Evolutionary conservation across 306 rosid species (phyloP), one percentile per base, ranked within the genome.

Genomic region (Medicago lupulina): DNA sequence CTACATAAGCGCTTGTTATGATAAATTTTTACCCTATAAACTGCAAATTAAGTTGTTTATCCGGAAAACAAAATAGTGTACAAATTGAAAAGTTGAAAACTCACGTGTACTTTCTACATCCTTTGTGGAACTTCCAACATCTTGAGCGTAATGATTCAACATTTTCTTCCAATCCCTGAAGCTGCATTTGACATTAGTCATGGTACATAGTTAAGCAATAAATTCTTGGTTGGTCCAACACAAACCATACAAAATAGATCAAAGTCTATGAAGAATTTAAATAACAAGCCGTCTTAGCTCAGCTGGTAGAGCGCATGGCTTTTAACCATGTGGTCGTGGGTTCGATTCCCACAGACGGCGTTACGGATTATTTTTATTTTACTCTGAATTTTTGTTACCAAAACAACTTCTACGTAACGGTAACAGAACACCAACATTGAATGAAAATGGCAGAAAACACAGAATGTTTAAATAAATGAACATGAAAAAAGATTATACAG

Each of bases 91-190:
- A 44, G 67, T n/a, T 69, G 44, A 59, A 79, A 86, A 71, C 88
- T 28, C 88, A 96, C 99, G 99, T 92, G 87, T 92, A 96, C 75
- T 92, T 96, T 81, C 96, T 87, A 71, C 98, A 85, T 78, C 94
- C 99, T 90, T 96, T 96, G 83, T 84, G 88, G 84, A 92, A 92
- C 81, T 82, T 96, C 76, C 86, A 85, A 73, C 98, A 85, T 90
- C 96, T 90, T 28, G 89, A 75, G 74, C 96, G 84, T 79, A 96
- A 85, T n/a, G 87, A 83, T 63, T 96, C 98, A 13, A 92, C 79
- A 85, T 80, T 81, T 79, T 96, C 98, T 89, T 96, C 99, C 98
- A 92, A 74, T 85, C 81, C 44, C 57, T 89, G 98, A 38, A 90
- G 87, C 99, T 96, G 96, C 80, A 84, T 73, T 73, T 41, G 25